Evolutionary conservation across 2,329 filamentous ascomycete genomes (phyloP).

Genomic region (Aspergillus sergii): DNA sequence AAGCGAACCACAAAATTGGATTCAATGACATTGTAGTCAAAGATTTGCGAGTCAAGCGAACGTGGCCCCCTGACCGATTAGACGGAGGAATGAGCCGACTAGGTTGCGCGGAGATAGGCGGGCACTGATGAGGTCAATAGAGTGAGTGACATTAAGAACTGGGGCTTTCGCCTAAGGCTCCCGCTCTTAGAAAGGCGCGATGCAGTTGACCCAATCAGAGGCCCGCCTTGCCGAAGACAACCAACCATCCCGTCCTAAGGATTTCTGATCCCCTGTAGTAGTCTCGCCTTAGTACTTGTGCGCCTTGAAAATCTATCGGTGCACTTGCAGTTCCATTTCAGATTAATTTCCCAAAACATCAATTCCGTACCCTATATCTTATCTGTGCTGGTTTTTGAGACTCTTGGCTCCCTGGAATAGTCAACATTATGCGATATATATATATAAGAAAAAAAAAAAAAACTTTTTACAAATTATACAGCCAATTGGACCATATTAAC

Average conservation of each 20-base stretch:
- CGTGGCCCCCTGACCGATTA: background rate
- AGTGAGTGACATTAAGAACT: conserved; percentile 11
- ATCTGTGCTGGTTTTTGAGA: background rate
- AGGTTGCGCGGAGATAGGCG: background rate
- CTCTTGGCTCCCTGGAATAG: background rate
- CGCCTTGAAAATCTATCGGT: background rate
- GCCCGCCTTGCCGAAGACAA: conserved; percentile 34
- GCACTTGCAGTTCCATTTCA: background rate
- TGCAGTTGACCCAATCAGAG: conserved; percentile 40
- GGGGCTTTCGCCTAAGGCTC: conserved; percentile 39
- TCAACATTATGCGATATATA: background rate
- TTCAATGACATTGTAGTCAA: conserved; percentile 6
- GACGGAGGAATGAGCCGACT: background rate
- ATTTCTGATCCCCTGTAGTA: background rate
- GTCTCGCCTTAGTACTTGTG: background rate
- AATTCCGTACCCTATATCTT: background rate
- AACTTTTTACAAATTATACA: background rate
- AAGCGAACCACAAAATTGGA: conserved; percentile 1
- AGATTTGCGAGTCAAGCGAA: background rate
- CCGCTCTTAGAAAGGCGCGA: conserved; percentile 38
- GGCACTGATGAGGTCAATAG: conserved; percentile 7
- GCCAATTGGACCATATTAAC: background rate
- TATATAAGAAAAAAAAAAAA: too few species aligned
- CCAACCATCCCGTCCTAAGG: conserved; percentile 2
- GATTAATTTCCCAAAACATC: background rate